Percentiles rank a stretch among this genome's conserved stretches.
Evolutionary conservation across 2,329 filamentous ascomycete genomes (phyloP).

Genomic region (Alternaria metachromatica): DNA sequence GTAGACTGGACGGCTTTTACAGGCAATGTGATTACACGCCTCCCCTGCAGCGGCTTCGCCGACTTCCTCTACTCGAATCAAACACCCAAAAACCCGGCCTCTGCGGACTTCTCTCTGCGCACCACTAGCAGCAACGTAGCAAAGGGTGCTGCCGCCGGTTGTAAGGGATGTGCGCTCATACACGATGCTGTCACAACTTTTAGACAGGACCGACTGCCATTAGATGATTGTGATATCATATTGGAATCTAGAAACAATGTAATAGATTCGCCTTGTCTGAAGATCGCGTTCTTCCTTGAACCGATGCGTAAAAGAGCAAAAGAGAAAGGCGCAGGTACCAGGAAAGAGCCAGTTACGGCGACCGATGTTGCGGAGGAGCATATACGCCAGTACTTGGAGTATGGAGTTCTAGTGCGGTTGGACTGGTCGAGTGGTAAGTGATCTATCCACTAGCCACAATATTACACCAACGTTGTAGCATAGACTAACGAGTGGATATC

Average conservation of each 20-base stretch:
- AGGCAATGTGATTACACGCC: too few relatives aligned
- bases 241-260: rapidly evolving
- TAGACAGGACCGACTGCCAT: background rate
- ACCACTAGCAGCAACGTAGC: background rate
- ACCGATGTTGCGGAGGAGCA: background rate
- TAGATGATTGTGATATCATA: background rate
- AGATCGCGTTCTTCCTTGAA: background rate
- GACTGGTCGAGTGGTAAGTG: background rate
- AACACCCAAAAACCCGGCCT: background rate
- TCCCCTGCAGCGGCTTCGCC: background rate
- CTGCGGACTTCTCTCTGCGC: background rate
- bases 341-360: rapidly evolving
- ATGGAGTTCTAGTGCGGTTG: background rate
- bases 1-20: too few relatives aligned
- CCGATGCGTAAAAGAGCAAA: background rate
- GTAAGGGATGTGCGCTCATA: background rate
- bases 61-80: background rate
- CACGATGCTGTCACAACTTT: background rate
- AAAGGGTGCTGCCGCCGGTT: background rate
- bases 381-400: background rate
- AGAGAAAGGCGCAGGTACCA: background rate
- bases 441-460: background rate
- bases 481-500: background rate
- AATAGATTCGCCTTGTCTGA: background rate
- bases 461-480: background rate